phyloP scores from a whole-genome alignment of 1,284 basidiomycete genomes.

The Athelia psychrophila region DNA sequence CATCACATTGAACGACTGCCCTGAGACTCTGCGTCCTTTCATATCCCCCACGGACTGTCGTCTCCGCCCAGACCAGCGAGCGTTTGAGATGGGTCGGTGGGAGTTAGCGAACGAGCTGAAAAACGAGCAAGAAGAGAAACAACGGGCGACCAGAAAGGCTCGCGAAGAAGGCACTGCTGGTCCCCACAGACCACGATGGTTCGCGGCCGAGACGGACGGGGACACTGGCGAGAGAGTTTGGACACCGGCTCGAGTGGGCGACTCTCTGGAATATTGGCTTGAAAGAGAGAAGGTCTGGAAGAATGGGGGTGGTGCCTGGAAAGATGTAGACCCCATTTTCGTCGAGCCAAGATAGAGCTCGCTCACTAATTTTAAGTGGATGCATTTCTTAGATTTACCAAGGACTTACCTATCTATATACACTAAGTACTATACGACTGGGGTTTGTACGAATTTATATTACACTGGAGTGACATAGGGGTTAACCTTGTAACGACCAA shows the following conservation, averaged over 20 bases:
- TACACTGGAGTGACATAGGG: too few species aligned
- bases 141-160: conserved; percentile 74
- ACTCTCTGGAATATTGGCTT: conserved; percentile 78
- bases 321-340: conserved; percentile 78
- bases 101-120: conserved; percentile 91
- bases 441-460: too few species aligned
- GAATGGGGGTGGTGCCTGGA: conserved; percentile 47
- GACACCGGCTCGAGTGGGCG: conserved; percentile 58
- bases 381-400: not conserved
- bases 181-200: conserved; percentile 84
- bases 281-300: conserved; percentile 72
- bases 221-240: conserved; percentile 89
- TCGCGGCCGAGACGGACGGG: conserved; percentile 69
- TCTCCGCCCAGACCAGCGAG: conserved; percentile 89
- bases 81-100: conserved; percentile 93
- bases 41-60: conserved; percentile 93
- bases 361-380: not conserved
- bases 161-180: conserved; percentile 77
- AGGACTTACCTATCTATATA: too few species aligned
- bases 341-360: conserved; percentile 39
- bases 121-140: conserved; percentile 83
- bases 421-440: too few species aligned
- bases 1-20: conserved; percentile 86
- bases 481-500: too few species aligned
- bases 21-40: conserved; percentile 68